Base-by-base conservation (phyloP, 805 yeast species). In the Yarrowia divulgata region DNA sequence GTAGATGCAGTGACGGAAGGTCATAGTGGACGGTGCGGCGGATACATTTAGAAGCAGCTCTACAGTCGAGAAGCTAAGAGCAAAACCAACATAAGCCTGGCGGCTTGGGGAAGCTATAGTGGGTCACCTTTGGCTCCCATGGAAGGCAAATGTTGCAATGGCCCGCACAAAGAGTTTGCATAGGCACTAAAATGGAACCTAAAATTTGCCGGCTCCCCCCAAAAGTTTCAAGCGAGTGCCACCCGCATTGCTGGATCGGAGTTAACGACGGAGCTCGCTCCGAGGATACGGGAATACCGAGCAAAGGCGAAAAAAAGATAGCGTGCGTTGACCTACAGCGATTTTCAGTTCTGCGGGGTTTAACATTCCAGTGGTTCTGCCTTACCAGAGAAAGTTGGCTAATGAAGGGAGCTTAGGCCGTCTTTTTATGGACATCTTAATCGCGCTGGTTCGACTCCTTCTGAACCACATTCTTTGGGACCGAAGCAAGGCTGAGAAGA, bases 381-480 rank as follows among this genome's bases (percentile, higher is more conserved):
- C 58, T 54, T 54, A 54, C 42, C 32, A 12, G 58, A 35, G 58
- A 54, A 54, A 54, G 58, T 54, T 54, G 58, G 58, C 58, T 54
- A 52, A 37, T 18, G 19, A 19, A 18, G 37, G 40, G 8, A 54
- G 10, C 58, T 52, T 52, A 35, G 57, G 57, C 57, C 35, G 43
- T 54, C 58, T 54, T 54, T 54, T 54, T 54, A 54, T 54, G 60
- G 60, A 54, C 60, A 54, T 54, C 60, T 54, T 54, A 54, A 54
- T 54, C 45, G 58, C 29, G 35, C 29, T 35, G 35, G 35, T 19
- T 19, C 45, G 19, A 54, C 13, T 39, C 19, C 37, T 54, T 19
- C 35, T 49, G 23, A 37, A 14, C 40, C 45, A 37, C 60, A 37
- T 54, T 54, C 57, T 52, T 52, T n/a, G 32, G 32, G 34, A 16